A percentile compares a stretch with the other conserved stretches of the same genome.
Evolutionary conservation across 331 rosid genomes (phyloP).

Genomic region (Malus hybrid): DNA sequence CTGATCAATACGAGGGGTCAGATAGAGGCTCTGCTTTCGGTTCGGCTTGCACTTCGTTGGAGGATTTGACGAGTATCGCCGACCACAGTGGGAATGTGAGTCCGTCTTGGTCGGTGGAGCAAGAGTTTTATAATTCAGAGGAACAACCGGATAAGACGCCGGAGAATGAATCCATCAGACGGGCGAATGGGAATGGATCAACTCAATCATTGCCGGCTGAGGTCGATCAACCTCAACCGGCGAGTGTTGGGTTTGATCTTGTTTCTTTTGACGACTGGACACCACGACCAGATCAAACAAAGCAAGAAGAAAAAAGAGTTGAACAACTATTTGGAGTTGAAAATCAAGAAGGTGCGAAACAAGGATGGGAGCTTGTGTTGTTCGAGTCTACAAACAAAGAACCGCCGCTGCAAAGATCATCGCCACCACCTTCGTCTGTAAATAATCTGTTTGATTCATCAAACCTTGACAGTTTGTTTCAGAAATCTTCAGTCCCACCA

Average conservation of each 20-base stretch:
- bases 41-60: slow-evolving; percentile 47
- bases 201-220: slow-evolving; percentile 5
- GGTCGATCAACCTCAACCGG: background rate
- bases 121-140: slow-evolving; percentile 6
- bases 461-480: slow-evolving; percentile 4
- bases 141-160: slow-evolving; percentile 22
- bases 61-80: slow-evolving; percentile 42
- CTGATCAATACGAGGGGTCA: slow-evolving; percentile 22
- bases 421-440: background rate
- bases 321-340: background rate
- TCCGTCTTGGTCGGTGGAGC: slow-evolving; percentile 27
- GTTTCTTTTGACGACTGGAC: slow-evolving; percentile 15
- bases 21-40: slow-evolving; percentile 29
- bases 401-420: background rate
- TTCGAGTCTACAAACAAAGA: slow-evolving; percentile 24
- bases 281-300: background rate
- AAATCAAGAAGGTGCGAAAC: slow-evolving; percentile 3
- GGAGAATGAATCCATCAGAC: background rate
- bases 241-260: slow-evolving; percentile 13
- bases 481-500: slow-evolving; percentile 18
- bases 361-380: slow-evolving; percentile 62
- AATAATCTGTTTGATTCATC: slow-evolving; percentile 17
- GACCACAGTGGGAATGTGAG: slow-evolving; percentile 14
- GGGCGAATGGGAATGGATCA: slow-evolving; percentile 11
- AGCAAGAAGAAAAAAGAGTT: background rate